phyloP scores from a whole-genome alignment of 495 filamentous ascomycete species.

The Beverwykella pulmonaria region DNA sequence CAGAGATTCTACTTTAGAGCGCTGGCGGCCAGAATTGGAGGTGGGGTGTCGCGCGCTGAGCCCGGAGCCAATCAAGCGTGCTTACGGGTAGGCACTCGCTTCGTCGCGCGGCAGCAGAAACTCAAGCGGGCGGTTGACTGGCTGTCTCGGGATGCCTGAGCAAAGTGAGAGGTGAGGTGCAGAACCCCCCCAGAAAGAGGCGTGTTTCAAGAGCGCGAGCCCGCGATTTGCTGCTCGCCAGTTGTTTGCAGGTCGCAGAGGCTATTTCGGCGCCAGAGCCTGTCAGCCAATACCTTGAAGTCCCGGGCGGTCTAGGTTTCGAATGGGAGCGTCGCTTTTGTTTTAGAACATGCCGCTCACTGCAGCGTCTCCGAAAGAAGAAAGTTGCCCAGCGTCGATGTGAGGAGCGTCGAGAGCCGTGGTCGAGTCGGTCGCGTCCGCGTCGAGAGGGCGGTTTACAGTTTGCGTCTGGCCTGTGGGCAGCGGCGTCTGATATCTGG shows the following conservation, averaged over 20 bases:
- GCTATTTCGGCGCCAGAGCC: conserved; percentile 33
- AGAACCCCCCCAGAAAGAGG: not conserved
- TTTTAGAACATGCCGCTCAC: conserved; percentile 35
- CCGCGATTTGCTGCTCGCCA: conserved; percentile 23
- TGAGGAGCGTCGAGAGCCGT: conserved; percentile 1
- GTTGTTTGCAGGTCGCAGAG: conserved; percentile 21
- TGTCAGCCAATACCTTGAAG: conserved; percentile 27
- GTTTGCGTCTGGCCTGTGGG: not conserved
- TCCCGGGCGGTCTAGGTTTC: conserved; percentile 28
- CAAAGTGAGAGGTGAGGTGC: conserved; percentile 2
- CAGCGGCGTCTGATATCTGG: not conserved
- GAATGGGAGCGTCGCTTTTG: conserved; percentile 7
- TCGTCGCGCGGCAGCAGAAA: conserved; percentile 29
- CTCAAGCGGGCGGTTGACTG: conserved; percentile 30
- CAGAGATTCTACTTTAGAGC: conserved; percentile 10
- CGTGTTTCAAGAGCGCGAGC: conserved; percentile 34
- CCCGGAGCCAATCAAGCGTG: conserved; percentile 21
- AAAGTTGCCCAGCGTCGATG: not conserved
- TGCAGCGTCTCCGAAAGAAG: conserved; percentile 19
- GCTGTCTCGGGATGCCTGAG: conserved; percentile 26
- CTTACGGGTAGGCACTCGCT: not conserved
- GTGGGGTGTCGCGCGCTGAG: conserved; percentile 7
- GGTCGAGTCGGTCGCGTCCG: not conserved
- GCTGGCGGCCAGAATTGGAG: conserved; percentile 9
- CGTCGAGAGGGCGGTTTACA: too few relatives aligned